Evolutionary conservation across 345 rosid genomes (phyloP), one percentile per base, ranked within the genome.

Genomic region (Pistacia integerrima): DNA sequence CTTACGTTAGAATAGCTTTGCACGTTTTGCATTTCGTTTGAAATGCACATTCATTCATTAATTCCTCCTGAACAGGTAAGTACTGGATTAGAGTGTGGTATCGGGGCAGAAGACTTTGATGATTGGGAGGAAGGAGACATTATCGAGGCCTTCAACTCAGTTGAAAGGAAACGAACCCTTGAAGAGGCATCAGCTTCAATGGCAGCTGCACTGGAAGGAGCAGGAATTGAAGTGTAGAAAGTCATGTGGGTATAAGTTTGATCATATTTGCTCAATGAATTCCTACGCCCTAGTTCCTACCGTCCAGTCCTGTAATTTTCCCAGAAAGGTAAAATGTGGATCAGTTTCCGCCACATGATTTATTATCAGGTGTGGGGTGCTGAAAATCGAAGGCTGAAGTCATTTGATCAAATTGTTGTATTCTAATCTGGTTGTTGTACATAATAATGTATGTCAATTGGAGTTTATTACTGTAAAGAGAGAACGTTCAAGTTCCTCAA

Each of bases 141-240:
- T 65, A 14, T 96, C 0, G 91, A 90, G 84, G 94, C 92, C 72
- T 96, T 88, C 83, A 88, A 88, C 82, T 73, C 84, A 0, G 85
- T 91, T 74, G 87, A 90, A 81, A 96, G 90, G 88, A 91, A 85
- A 83, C 90, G 98, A 64, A 93, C 99, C 12, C 88, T 96, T 35
- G 99, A 93, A 87, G 98, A 93, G 82, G 97, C 99, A 72, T 96
- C 99, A 2, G 97, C 99, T 77, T 88, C 97, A 66, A 89, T 96
- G 94, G 85, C 97, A 68, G 94, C 97, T 54, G 98, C 97, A 3
- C 56, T 92, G 70, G 90, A 92, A 88, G 94, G 78, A 57, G 93
- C 74, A 18, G 95, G 96, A 71, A 82, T 88, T 44, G 58, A 70
- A 67, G 14, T 74, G 69, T 88, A 84, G 82, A 74, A 16, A n/a